Base-by-base conservation (phyloP, 2,329 filamentous ascomycete species). In the Macrophomina phaseolina region DNA sequence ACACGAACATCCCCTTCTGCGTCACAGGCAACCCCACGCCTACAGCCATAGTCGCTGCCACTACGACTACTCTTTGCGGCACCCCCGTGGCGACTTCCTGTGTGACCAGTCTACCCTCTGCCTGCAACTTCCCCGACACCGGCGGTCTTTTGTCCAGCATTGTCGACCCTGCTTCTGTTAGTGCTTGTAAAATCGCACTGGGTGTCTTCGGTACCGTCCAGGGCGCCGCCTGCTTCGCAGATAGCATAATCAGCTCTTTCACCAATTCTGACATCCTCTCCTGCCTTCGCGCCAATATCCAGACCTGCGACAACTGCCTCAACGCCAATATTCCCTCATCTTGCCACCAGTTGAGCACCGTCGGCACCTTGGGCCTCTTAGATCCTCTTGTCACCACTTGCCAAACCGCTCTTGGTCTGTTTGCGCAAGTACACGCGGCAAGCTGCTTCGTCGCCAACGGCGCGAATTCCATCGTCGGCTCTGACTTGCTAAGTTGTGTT, bases 51-150 rank as follows among this genome's bases (percentile, higher is more conserved):
- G 5, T 61, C 0, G 3, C 28, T 5, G 23, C 56, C 12, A 61
- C 56, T 0, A 48, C 56, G 4, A 30, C 56, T 5, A 46, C 40
- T 4, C 23, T 11, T 1, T 61, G 56, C 16, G 56, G 56, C 5
- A 61, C 40, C 12, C 38, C 56, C 8, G 30, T 32, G 23, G 56
- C 56, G 3, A 61, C 56, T 14, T 32, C 56, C 9, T 61, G 56
- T 32, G 56, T 61, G 12, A 61, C 56, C 4, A 40, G 38, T 34
- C 40, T 61, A 8, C 56, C 56, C 11, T n/a, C 6, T 6, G 30
- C 40, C 1, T 61, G 56, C 16, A 48, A 46, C 8, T 16, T 7
- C 28, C n/a, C 16, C 3, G 11, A 14, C 14, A 16, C 23, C 23
- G 14, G 7, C 14, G 14, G 28, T 30, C 8, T 61, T 7, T 5